phyloP scores from a whole-genome alignment of 176 grass and related monocot genomes.

The Typha latifolia region DNA sequence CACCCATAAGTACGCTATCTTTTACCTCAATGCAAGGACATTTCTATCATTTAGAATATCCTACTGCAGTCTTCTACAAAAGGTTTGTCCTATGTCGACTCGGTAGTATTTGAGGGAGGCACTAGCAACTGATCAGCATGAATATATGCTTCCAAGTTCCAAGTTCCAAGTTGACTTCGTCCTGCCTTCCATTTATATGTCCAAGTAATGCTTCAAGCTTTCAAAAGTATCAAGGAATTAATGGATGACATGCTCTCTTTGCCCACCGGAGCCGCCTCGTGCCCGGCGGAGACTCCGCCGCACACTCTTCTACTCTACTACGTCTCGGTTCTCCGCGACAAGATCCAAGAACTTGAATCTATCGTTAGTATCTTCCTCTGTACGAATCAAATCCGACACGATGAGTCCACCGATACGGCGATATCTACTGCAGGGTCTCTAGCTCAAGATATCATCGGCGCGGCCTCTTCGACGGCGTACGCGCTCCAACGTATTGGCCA shows the following conservation, averaged over 20 bases:
- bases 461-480: not conserved
- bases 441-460: slow-evolving; percentile 5
- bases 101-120: slow-evolving; percentile 23
- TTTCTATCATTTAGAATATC: too few relatives aligned
- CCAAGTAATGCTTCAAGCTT: too few relatives aligned
- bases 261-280: not conserved
- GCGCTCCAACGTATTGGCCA: not conserved
- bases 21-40: too few relatives aligned
- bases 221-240: not conserved
- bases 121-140: slow-evolving; percentile 4
- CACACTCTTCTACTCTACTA: not conserved
- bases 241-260: slow-evolving; percentile 8
- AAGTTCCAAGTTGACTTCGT: slow-evolving; percentile 12
- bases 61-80: too few relatives aligned
- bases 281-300: not conserved
- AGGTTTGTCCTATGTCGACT: slow-evolving; percentile 1
- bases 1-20: too few relatives aligned
- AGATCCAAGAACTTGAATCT: slow-evolving; percentile 12
- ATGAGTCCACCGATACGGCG: not conserved
- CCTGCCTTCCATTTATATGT: not conserved
- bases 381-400: not conserved
- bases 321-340: not conserved
- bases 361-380: not conserved
- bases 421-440: not conserved
- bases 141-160: not conserved